These are phyloP conservation scores for Zhuliangozyma parablackwelliae DNA, from an alignment of 1,139 yeast species.

Conservation along the genomic window DNA sequence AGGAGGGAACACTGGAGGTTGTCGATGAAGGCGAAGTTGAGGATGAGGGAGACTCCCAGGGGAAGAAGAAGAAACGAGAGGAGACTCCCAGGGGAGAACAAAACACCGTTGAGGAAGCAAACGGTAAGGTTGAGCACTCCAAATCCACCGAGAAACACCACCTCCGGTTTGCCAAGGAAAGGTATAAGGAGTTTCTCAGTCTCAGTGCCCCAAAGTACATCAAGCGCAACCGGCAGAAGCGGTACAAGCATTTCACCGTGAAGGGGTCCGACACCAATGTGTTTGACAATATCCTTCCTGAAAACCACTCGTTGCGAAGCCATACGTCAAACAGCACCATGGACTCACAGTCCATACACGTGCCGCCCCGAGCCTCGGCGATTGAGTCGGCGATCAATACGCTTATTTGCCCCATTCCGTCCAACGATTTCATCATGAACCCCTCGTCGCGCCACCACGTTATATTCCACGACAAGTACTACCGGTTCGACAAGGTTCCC, in stretches of 20 bases:
- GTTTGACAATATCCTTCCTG: slow-evolving; percentile 1
- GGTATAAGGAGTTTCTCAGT: slow-evolving; percentile 18
- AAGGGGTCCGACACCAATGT: slow-evolving; percentile 18
- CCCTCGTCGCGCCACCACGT: slow-evolving; percentile 48
- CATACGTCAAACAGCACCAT: neutral
- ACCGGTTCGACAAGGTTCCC: slow-evolving; percentile 64
- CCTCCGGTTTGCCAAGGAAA: slow-evolving; percentile 1
- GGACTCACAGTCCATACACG: slow-evolving; percentile 14
- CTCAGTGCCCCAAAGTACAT: slow-evolving; percentile 9
- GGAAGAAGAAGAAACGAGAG: too few relatives aligned
- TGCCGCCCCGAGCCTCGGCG: slow-evolving; percentile 45
- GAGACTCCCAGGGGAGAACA: neutral
- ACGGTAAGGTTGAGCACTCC: slow-evolving; percentile 2
- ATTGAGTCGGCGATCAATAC: slow-evolving; percentile 42
- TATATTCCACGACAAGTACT: slow-evolving; percentile 78
- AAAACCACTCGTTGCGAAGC: neutral
- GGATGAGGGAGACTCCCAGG: neutral
- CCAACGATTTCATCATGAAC: slow-evolving; percentile 25
- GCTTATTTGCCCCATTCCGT: slow-evolving; percentile 42
- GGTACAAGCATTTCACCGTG: slow-evolving; percentile 23
- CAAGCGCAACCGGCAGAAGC: slow-evolving; percentile 17
- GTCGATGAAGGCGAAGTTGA: neutral
- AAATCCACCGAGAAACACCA: slow-evolving; percentile 2
- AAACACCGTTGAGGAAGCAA: neutral
- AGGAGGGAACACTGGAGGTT: slow-evolving; percentile 3